These are phyloP conservation scores for Desmodesmus armatus DNA, from an alignment of 139 green algal species.

Conservation along the genomic window DNA sequence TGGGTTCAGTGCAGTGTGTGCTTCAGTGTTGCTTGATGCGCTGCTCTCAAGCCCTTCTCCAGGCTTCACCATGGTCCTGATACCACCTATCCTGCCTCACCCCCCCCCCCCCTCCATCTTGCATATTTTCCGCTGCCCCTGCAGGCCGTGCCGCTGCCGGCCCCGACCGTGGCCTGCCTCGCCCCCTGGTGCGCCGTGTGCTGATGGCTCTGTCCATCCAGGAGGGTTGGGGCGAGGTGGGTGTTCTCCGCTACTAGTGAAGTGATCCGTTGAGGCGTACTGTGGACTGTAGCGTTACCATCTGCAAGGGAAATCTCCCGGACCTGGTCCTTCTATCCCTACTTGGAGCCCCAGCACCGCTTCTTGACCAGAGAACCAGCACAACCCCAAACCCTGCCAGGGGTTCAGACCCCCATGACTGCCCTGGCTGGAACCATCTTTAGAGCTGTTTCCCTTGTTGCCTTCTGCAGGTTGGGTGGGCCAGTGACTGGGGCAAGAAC, in stretches of 20 bases:
- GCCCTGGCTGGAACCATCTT: no score
- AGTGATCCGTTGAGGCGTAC: not conserved
- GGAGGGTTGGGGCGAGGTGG: constrained; percentile 22
- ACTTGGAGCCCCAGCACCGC: no score
- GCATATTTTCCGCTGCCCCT: not conserved
- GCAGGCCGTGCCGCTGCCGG: not conserved
- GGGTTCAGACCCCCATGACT: no score
- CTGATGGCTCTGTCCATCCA: constrained; percentile 25
- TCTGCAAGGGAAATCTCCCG: no score
- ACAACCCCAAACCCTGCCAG: no score
- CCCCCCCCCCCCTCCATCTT: not conserved
- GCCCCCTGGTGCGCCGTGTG: constrained; percentile 41
- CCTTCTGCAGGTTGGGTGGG: no score
- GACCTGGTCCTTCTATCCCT: no score
- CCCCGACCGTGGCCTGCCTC: constrained; percentile 31
- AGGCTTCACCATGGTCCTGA: not conserved
- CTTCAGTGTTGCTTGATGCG: no score
- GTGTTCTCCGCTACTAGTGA: no score
- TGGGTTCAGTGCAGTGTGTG: no score
- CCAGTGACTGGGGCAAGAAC: constrained; percentile 47
- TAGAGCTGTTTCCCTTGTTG: not conserved
- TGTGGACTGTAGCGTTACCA: not conserved
- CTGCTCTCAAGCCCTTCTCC: not conserved
- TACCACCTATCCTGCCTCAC: not conserved
- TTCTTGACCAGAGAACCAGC: no score